These are phyloP conservation scores for Xylaria polymorpha DNA, from an alignment of 2,329 filamentous ascomycete species.

Conservation along the genomic window DNA sequence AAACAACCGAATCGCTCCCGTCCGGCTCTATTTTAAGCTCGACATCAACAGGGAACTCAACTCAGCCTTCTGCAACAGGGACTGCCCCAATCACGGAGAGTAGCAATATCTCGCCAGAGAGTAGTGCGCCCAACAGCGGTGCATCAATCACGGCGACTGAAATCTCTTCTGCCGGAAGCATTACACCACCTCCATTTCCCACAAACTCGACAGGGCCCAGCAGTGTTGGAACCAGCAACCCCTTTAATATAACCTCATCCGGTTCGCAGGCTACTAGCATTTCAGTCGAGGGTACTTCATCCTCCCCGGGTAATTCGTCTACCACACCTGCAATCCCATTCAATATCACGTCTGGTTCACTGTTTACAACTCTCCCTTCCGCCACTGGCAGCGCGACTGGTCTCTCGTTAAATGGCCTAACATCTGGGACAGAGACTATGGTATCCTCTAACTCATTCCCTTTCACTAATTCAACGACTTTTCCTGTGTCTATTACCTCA, in stretches of 20 bases:
- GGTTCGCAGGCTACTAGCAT: conserved; percentile 2
- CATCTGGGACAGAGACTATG: conserved; percentile 10
- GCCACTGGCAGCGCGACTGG: not conserved
- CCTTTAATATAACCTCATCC: not conserved
- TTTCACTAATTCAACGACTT: conserved; percentile 20
- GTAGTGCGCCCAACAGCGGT: not conserved
- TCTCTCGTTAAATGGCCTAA: not conserved
- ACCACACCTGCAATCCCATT: not conserved
- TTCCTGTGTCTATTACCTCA: not conserved
- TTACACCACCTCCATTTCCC: conserved; percentile 7
- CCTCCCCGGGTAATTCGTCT: conserved; percentile 4
- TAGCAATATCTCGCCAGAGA: conserved; percentile 2
- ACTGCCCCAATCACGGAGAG: conserved; percentile 11
- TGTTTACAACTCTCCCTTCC: not conserved
- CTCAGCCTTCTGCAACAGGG: conserved; percentile 3
- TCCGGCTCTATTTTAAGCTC: not conserved
- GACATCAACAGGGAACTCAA: conserved; percentile 20
- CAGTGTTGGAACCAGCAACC: conserved; percentile 8
- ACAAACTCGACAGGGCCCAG: conserved; percentile 5
- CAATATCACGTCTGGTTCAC: conserved; percentile 16
- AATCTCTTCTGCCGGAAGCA: conserved; percentile 11
- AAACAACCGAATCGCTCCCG: conserved; percentile 3
- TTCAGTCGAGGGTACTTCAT: not conserved
- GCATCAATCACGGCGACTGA: conserved; percentile 11
- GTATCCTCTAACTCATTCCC: conserved; percentile 4